Evolutionary conservation across 2,329 filamentous ascomycete genomes (phyloP), one percentile per base, ranked within the genome.

Genomic region (Cordyceps farinosa): DNA sequence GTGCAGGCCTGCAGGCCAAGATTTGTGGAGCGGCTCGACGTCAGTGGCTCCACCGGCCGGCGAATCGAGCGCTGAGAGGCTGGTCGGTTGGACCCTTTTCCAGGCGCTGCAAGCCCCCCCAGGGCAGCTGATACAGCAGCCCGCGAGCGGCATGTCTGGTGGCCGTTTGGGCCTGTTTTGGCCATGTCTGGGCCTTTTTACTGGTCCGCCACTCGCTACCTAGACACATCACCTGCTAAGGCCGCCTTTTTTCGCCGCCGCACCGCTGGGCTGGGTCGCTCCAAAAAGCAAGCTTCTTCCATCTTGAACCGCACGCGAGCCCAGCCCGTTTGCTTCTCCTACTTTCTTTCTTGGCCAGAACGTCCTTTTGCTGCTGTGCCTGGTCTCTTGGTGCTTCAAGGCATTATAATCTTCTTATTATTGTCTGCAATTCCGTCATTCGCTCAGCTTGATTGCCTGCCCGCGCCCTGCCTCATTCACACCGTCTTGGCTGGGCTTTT

Each of bases 231-330:
- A 22, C 22, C 22, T 22, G 22, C 22, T 22, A 22, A 22, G 34
- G 32, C 13, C 8, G 45, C 30, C 15, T 22, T 22, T 47, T 57
- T 54, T 57, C 27, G 53, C 53, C 54, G 54, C 54, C 22, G 54
- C 54, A 13, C 53, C 42, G 29, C 38, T 45, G 53, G 22, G 15
- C 30, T 57, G 29, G 42, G 8, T 34, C 53, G 53, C 53, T 44
- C n/a, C 52, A 30, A 42, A 32, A 56, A 30, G 53, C 40, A 56
- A 56, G 53, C 53, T 36, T 58, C 32, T 52, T 52, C 22, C 38
- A 32, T 44, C 27, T 55, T 50, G 45, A 40, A 17, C 42, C 30
- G 11, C 42, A 47, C 30, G n/a, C 17, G 30, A 38, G n/a, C 15
- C 34, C 36, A 40, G 29, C 22, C 22, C 36, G 32, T 38, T 53